Evolutionary conservation across 352 stramenopile species (phyloP).

Genomic region (Blastocystis hominis): DNA sequence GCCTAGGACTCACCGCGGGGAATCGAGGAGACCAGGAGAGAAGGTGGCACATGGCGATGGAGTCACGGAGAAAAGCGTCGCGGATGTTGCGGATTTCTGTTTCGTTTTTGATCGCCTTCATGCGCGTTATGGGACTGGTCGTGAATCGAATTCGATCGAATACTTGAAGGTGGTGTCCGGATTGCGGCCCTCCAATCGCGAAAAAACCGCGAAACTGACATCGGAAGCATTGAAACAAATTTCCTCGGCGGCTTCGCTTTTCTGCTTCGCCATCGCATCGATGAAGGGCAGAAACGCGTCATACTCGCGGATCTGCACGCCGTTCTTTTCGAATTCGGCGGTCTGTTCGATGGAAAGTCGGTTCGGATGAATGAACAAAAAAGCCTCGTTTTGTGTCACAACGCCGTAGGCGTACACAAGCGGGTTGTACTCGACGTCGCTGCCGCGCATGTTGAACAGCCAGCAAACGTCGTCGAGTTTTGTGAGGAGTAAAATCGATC

Average conservation of each 20-base stretch:
- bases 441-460: constrained; percentile 91
- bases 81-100: constrained; percentile 87
- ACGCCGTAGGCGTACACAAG: constrained; percentile 89
- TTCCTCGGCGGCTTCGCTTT: neutral
- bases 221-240: constrained; percentile 15
- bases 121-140: constrained; percentile 63
- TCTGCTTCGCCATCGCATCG: neutral
- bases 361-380: constrained; percentile 78
- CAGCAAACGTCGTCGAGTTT: constrained; percentile 86
- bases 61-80: constrained; percentile 84
- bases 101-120: constrained; percentile 83
- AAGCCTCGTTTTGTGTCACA: constrained; percentile 75
- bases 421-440: constrained; percentile 90
- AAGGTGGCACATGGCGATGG: constrained; percentile 82
- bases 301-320: constrained; percentile 45
- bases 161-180: constrained; percentile 19
- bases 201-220: constrained; percentile 11
- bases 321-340: neutral
- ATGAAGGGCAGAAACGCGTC: neutral
- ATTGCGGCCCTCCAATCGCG: neutral
- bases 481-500: constrained; percentile 79
- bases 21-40: constrained; percentile 76
- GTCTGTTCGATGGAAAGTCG: constrained; percentile 61
- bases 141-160: neutral
- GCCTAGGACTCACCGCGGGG: constrained; percentile 66